Base-by-base conservation (phyloP, 495 filamentous ascomycete genomes). In the Daldinia grandis region DNA sequence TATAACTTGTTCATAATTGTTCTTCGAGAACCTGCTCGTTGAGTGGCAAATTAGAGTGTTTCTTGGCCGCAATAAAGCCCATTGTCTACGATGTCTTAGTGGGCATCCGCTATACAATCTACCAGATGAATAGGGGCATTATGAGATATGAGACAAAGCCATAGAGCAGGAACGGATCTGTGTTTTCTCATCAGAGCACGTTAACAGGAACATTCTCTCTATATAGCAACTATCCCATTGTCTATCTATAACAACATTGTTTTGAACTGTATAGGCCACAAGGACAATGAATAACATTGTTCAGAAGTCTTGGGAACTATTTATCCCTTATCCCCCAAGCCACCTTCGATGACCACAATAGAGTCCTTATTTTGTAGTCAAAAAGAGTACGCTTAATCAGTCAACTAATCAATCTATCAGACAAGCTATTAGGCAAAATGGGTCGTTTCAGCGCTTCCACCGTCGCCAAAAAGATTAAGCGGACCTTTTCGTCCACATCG, bases 21-120 rank as follows among this genome's bases (percentile, higher is more conserved):
- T 30, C 25, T 67, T 72, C 69, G 44, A 64, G 69, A 72, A 64
- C 42, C 28, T 64, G 25, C 64, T 50, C 59, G 44, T 67, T 27
- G 14, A 49, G n/a, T 17, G 37, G 50, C 21, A 37, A 15, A 17
- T 54, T 27, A 24, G 24, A 31, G 21, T 7, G 12, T 4, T 37
- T 58, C 30, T 33, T 19, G 5, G 1, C 25, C 19, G 58, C 58
- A 55, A 71, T 25, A 58, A 17, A 55, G 50, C 10, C 42, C 21
- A 63, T 71, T 71, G 69, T 66, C 30, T 27, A 1, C 6, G n/a
- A 15, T 53, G 47, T 59, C 63, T 71, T 70, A 61, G 50, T 21
- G 4, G 17, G 9, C 42, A 5, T 47, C 21, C 42, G 24, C 21
- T 24, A 47, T 24, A 47, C 42, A 24, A 47, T 21, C 7, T 47